Percentiles rank a stretch among this genome's conserved stretches.
phyloP scores from a whole-genome alignment of 306 rosid genomes.

The Castanea mollissima region DNA sequence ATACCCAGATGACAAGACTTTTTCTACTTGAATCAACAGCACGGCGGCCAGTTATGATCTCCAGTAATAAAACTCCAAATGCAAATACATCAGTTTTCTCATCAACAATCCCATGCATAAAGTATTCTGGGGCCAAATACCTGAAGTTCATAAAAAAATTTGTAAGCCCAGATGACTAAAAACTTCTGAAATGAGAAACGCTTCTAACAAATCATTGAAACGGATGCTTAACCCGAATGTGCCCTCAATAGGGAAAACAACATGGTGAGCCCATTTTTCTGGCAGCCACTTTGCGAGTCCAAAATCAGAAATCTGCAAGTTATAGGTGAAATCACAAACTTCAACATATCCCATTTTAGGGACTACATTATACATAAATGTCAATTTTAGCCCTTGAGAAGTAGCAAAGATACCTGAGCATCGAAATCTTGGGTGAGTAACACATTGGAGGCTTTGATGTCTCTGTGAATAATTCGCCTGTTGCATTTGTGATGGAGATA shows the following conservation, averaged over 20 bases:
- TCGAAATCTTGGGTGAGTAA: conserved; percentile 61
- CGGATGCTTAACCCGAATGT: conserved; percentile 78
- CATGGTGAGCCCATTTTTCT: conserved; percentile 85
- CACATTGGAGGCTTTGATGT: conserved; percentile 93
- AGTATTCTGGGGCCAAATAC: conserved; percentile 93
- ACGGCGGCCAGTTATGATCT: conserved; percentile 91
- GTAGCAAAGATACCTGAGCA: conserved; percentile 58
- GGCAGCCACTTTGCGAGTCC: conserved; percentile 99
- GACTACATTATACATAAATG: not conserved
- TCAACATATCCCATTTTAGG: not conserved
- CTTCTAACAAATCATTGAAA: conserved; percentile 7
- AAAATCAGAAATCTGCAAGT: conserved; percentile 83
- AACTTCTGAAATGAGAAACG: not conserved
- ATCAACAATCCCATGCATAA: conserved; percentile 92
- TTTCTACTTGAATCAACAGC: conserved; percentile 83
- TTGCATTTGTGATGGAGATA: conserved; percentile 89
- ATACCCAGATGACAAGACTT: conserved; percentile 93
- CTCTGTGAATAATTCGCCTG: conserved; percentile 87
- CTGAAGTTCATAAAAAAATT: conserved; percentile 38
- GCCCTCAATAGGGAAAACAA: conserved; percentile 95
- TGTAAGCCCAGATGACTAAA: not conserved
- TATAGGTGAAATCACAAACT: not conserved
- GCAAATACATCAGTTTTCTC: conserved; percentile 95
- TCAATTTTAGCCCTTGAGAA: not conserved
- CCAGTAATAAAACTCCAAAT: conserved; percentile 81